Base-by-base conservation (phyloP, 2,329 filamentous ascomycete species). In the Ophiostoma angusticollis region DNA sequence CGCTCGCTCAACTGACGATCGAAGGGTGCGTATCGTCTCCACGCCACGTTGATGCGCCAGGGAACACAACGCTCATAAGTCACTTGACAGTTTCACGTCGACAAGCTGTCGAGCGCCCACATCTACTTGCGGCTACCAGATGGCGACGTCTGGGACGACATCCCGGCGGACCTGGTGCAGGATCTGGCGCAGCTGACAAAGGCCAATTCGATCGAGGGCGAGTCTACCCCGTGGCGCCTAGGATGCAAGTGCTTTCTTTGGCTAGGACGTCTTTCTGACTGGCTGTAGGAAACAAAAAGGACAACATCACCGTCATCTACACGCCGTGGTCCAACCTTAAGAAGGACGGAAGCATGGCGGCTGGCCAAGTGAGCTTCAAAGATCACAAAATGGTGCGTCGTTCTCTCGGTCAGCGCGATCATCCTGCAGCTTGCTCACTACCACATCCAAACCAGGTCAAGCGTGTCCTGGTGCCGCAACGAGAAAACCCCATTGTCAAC, bases 111-210 rank as follows among this genome's bases (percentile, higher is more conserved):
- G 30, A 93, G 84, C 51, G 91, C 91, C 2, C 91, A 98, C 62
- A 85, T 98, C 52, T 98, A 98, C 62, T 74, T 98, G 24, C 81
- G 91, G 24, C 70, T 96, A 49, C 69, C 67, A 13, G 78, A 89
- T 31, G 80, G 77, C 42, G 76, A 91, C 49, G 68, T 72, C 29
- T 98, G 91, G 91, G 86, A 95, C 36, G 61, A 68, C 31, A 84
- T 98, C 43, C 78, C 84, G 0, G 55, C 75, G 45, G 73, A 74
- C 4, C 69, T 98, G 21, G 57, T 98, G 43, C 74, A 70, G 48
- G 91, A 98, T 60, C 85, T 91, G 52, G 91, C 84, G n/a, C 91
- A 98, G 60, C 69, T 98, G 52, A 98, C 91, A 41, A 98, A 98
- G 63, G 91, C 91, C 46, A 98, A 98, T 63, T 95, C 86, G 42